These are phyloP conservation scores for Musa schizocarpa DNA, from an alignment of 176 grass and related monocot genomes.

Conservation along the genomic window DNA sequence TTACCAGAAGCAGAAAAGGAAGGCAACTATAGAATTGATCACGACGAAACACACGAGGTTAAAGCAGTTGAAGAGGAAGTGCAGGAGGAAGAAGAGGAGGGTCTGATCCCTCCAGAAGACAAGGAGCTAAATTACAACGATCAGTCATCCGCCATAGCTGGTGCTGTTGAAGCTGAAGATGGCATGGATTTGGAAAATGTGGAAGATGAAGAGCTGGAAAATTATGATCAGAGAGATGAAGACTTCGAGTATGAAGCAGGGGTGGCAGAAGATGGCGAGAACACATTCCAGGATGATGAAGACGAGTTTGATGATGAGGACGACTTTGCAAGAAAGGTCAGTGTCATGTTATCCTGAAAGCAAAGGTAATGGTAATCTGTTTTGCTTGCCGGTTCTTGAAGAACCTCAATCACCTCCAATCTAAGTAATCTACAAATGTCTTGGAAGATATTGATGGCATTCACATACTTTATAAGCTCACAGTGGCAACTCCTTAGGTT, in stretches of 20 bases:
- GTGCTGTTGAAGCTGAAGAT: conserved; percentile 35
- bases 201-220: conserved; percentile 42
- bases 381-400: conserved; percentile 6
- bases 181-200: conserved; percentile 28
- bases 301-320: conserved; percentile 68
- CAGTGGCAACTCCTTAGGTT: conserved; percentile 23
- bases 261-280: conserved; percentile 53
- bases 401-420: background rate
- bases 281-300: conserved; percentile 44
- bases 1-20: conserved; percentile 30
- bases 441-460: conserved; percentile 28
- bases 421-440: conserved; percentile 24
- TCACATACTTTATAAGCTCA: conserved; percentile 14
- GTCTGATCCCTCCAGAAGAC: conserved; percentile 27
- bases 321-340: conserved; percentile 77
- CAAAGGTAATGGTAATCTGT: background rate
- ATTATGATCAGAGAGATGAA: conserved; percentile 44
- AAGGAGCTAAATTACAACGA: background rate
- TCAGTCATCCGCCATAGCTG: conserved; percentile 27
- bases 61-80: too few species aligned
- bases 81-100: conserved; percentile 14
- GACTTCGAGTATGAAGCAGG: conserved; percentile 39
- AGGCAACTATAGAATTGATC: conserved; percentile 14
- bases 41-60: conserved; percentile 20
- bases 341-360: conserved; percentile 52